Evolutionary conservation across 768 basidiomycete genomes (phyloP).

Genomic region (Plicaturopsis crispa): DNA sequence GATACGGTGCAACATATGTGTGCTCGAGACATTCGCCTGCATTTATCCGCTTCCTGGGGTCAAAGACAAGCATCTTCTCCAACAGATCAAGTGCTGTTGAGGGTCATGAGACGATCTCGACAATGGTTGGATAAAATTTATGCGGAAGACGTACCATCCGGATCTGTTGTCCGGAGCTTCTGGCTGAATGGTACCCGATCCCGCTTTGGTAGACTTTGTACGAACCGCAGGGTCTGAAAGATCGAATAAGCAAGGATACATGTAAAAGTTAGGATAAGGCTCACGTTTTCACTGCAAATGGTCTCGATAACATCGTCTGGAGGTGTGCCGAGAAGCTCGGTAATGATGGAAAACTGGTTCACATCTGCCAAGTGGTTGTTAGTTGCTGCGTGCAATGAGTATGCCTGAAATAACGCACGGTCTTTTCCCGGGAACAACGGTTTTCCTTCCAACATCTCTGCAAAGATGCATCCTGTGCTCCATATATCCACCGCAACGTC

Average conservation of each 20-base stretch:
- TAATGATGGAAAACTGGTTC: constrained; percentile 99
- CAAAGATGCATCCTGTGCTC: constrained; percentile 99
- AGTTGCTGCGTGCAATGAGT: neutral
- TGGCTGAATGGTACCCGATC: constrained; percentile 93
- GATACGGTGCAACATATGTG: constrained; percentile 94
- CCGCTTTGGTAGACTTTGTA: constrained; percentile 95
- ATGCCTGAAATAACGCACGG: constrained; percentile 52
- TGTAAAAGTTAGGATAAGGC: constrained; percentile 17
- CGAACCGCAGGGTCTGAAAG: constrained; percentile 88
- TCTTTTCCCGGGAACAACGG: constrained; percentile 99
- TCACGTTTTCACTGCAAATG: constrained; percentile 93
- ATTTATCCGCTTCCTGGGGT: constrained; percentile 94
- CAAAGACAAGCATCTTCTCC: constrained; percentile 99
- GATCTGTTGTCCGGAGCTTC: constrained; percentile 84
- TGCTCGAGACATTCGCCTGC: constrained; percentile 86
- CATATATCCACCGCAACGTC: constrained; percentile 99
- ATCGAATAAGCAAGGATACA: neutral
- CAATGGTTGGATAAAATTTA: neutral
- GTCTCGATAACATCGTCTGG: constrained; percentile 99
- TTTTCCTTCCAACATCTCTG: constrained; percentile 99
- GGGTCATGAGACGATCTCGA: constrained; percentile 1
- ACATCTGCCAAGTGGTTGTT: constrained; percentile 58
- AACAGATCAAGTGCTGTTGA: constrained; percentile 81
- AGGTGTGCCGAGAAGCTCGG: constrained; percentile 95
- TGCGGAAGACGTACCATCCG: constrained; percentile 56